phyloP scores from a whole-genome alignment of 2,329 filamentous ascomycete genomes.

The Graphium sp. region DNA sequence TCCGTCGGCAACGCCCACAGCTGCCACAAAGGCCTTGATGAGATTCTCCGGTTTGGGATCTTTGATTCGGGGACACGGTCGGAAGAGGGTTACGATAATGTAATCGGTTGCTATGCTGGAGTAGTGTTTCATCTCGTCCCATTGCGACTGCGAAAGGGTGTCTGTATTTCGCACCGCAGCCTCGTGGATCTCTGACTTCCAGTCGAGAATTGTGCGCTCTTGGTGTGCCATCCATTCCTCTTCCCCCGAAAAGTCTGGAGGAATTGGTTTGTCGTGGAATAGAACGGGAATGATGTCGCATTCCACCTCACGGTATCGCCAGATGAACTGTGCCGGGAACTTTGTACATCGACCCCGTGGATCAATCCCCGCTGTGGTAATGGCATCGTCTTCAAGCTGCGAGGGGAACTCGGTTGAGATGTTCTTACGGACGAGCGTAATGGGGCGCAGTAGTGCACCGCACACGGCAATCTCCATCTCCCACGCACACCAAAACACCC shows the following conservation, averaged over 20 bases:
- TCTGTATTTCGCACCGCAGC: background rate
- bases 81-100: slow-evolving; percentile 1
- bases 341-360: background rate
- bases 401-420: slow-evolving; percentile 1
- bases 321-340: background rate
- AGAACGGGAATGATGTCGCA: slow-evolving; percentile 1
- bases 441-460: background rate
- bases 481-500: slow-evolving; percentile 2
- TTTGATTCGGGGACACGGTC: slow-evolving; percentile 1
- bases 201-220: background rate
- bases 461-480: slow-evolving; percentile 1
- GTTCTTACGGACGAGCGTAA: background rate
- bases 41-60: background rate
- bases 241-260: background rate
- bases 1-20: background rate
- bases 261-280: slow-evolving; percentile 1
- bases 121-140: slow-evolving; percentile 2
- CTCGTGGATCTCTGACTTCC: slow-evolving; percentile 1
- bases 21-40: slow-evolving; percentile 1
- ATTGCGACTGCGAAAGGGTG: background rate
- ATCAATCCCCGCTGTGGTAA: background rate
- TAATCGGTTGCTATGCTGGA: slow-evolving; percentile 1
- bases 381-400: background rate
- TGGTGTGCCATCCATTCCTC: background rate
- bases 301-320: slow-evolving; percentile 1